These are phyloP conservation scores for Lindgomyces ingoldianus DNA, from an alignment of 495 filamentous ascomycete genomes.

Conservation along the genomic window DNA sequence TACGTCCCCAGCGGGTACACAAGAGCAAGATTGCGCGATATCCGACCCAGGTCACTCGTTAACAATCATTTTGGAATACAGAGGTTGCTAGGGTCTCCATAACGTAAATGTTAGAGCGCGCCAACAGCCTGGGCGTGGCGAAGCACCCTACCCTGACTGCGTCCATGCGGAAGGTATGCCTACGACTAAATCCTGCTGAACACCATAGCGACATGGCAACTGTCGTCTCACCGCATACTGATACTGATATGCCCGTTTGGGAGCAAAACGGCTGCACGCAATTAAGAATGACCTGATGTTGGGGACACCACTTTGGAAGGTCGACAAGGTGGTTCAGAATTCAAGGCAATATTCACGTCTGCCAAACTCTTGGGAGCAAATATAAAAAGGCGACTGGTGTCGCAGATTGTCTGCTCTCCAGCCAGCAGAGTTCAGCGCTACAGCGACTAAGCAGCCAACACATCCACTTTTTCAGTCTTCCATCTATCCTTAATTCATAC, in stretches of 20 bases:
- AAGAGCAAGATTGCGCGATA: neutral
- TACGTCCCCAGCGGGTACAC: neutral
- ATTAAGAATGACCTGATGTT: conserved; percentile 4
- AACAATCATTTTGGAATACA: neutral
- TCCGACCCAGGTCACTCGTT: neutral
- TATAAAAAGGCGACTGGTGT: conserved; percentile 15
- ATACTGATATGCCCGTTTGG: conserved; percentile 18
- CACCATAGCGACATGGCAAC: conserved; percentile 1
- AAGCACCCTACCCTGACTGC: conserved; percentile 4
- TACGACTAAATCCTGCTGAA: conserved; percentile 18
- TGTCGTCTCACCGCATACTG: conserved; percentile 32
- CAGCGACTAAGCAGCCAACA: neutral
- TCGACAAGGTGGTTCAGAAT: neutral
- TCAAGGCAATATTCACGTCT: neutral
- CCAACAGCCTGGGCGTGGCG: conserved; percentile 3
- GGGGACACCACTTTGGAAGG: conserved; percentile 25
- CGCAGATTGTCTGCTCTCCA: conserved; percentile 5
- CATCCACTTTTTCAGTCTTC: neutral
- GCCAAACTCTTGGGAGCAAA: conserved; percentile 5
- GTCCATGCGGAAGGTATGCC: conserved; percentile 6
- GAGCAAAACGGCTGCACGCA: conserved; percentile 20
- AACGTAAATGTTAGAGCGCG: neutral
- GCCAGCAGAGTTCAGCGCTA: conserved; percentile 17
- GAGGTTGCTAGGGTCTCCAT: neutral
- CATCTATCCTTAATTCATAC: neutral